These are phyloP conservation scores for Psilocybe cyanescens DNA, from an alignment of 768 basidiomycete genomes.

Conservation along the genomic window DNA sequence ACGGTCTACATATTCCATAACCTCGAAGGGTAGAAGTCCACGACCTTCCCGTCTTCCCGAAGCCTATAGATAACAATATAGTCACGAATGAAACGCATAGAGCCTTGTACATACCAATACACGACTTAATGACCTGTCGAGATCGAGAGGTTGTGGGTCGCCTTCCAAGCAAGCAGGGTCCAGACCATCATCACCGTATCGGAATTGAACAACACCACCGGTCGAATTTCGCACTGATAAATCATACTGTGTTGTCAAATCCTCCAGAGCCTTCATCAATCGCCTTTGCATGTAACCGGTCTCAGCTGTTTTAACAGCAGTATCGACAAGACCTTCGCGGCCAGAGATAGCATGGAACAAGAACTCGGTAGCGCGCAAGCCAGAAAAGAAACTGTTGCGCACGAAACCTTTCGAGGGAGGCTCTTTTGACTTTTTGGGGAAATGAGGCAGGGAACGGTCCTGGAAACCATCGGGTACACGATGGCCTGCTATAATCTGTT, in stretches of 20 bases:
- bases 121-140: slow-evolving; percentile 85
- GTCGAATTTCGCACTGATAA: slow-evolving; percentile 92
- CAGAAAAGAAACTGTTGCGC: slow-evolving; percentile 94
- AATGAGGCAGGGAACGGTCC: slow-evolving; percentile 98
- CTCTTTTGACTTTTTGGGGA: slow-evolving; percentile 94
- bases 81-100: background rate
- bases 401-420: slow-evolving; percentile 99
- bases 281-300: slow-evolving; percentile 99
- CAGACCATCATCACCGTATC: slow-evolving; percentile 95
- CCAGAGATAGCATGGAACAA: slow-evolving; percentile 99
- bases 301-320: slow-evolving; percentile 99
- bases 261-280: slow-evolving; percentile 98
- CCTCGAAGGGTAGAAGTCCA: slow-evolving; percentile 85
- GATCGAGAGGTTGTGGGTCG: slow-evolving; percentile 92
- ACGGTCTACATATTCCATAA: slow-evolving; percentile 69
- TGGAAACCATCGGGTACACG: slow-evolving; percentile 99
- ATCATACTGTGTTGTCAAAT: slow-evolving; percentile 96
- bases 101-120: slow-evolving; percentile 56
- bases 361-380: slow-evolving; percentile 93
- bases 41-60: slow-evolving; percentile 61
- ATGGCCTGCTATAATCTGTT: slow-evolving; percentile 97
- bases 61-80: slow-evolving; percentile 47
- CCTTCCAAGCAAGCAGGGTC: slow-evolving; percentile 97
- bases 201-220: slow-evolving; percentile 96
- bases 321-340: slow-evolving; percentile 98